Evolutionary conservation across 2,329 filamentous ascomycete species (phyloP), one percentile per base, ranked within the genome.

Genomic region (Trichophyton verrucosum): DNA sequence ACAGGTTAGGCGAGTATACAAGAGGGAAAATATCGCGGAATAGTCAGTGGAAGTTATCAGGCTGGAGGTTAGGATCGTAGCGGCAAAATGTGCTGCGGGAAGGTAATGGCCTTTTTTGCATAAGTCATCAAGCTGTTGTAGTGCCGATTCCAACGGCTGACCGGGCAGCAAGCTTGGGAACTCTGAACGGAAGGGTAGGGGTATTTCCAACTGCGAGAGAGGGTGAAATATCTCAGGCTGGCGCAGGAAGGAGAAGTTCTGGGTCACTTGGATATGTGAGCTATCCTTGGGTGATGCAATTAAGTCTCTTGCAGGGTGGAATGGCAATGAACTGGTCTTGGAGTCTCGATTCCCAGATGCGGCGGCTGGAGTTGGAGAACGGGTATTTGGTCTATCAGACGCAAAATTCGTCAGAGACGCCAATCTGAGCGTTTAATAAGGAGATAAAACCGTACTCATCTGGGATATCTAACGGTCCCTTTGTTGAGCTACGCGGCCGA

Each of bases 221-320:
- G 87, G 84, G 70, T 96, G 91, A 76, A 92, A 96, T 61, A 91
- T 86, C 65, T 89, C 84, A 2, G 89, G 86, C 20, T 86, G 83
- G 9, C 94, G 82, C 53, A 96, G 84, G 71, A 87, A 92, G 17
- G 86, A 84, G 66, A 96, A 88, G 75, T 95, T 87, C 68, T 88
- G 87, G 40, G 77, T 73, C n/a, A 61, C 49, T 3, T 58, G 36
- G 20, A 47, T 40, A 27, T 53, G 13, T 2, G 40, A 11, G 8
- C 22, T 59, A 42, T 36, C 57, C 17, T n/a, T 36, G 13, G 40
- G 42, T 27, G 38, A 24, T 42, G 24, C 20, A 27, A 44, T 27
- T 24, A 36, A 58, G 20, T 58, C 40, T 20, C 27, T 58, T n/a
- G n/a, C 36, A 24, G 56, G 56, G 36, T 20, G 20, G 3, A 36